Percentiles rank a stretch among this genome's conserved stretches.
These are phyloP conservation scores for Emmonsia crescens DNA, from an alignment of 2,329 filamentous ascomycete species.

Conservation along the genomic window DNA sequence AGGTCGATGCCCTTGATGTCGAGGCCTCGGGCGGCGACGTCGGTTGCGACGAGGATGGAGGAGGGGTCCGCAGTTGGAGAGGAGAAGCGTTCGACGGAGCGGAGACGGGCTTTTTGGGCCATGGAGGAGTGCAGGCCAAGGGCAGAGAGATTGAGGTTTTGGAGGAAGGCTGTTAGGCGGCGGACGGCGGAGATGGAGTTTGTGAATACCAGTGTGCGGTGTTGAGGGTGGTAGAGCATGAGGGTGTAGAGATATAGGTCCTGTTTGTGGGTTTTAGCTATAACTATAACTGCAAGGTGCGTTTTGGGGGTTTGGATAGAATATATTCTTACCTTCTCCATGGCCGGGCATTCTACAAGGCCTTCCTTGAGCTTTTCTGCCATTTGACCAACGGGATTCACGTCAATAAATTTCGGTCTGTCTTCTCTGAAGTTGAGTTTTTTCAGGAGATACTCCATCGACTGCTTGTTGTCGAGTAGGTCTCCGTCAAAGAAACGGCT, in stretches of 20 bases:
- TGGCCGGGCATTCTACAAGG: conserved; percentile 79
- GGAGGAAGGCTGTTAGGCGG: conserved; percentile 71
- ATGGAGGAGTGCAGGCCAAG: conserved; percentile 83
- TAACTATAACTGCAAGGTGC: conserved; percentile 8
- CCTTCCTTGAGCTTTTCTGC: conserved; percentile 76
- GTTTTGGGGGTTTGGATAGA: neutral
- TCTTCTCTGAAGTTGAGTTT: conserved; percentile 79
- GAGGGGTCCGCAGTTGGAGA: conserved; percentile 42
- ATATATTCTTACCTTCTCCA: conserved; percentile 61
- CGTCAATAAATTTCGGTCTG: conserved; percentile 81
- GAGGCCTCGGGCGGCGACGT: conserved; percentile 85
- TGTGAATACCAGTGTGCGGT: conserved; percentile 80
- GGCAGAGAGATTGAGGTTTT: conserved; percentile 67
- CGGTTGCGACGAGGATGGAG: conserved; percentile 77
- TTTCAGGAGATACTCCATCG: conserved; percentile 84
- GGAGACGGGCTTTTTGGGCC: conserved; percentile 89
- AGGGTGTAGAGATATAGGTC: conserved; percentile 89
- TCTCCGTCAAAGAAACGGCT: conserved; percentile 46
- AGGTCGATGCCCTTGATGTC: conserved; percentile 86
- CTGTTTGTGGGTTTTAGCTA: conserved; percentile 27
- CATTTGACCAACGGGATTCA: conserved; percentile 83
- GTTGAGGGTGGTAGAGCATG: conserved; percentile 68
- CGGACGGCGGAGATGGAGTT: conserved; percentile 92
- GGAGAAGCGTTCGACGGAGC: conserved; percentile 82
- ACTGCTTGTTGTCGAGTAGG: conserved; percentile 61